These are phyloP conservation scores for Beauveria caledonica DNA, from an alignment of 2,329 filamentous ascomycete species.

Conservation along the genomic window DNA sequence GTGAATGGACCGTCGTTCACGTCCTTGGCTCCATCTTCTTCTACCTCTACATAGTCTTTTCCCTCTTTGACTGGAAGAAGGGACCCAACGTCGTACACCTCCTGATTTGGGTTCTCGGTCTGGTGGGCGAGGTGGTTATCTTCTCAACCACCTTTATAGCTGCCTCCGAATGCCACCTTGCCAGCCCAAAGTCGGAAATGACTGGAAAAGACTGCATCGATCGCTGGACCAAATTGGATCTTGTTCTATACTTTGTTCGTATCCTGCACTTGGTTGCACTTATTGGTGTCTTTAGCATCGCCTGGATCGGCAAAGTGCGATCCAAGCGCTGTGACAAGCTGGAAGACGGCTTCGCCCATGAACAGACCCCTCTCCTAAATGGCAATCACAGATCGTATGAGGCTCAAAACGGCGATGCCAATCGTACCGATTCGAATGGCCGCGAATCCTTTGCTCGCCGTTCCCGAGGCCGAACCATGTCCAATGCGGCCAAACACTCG, in stretches of 20 bases:
- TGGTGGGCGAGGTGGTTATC: constrained; percentile 66
- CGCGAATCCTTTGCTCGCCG: constrained; percentile 23
- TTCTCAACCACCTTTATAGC: constrained; percentile 60
- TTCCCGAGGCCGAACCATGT: constrained; percentile 28
- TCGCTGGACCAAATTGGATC: constrained; percentile 44
- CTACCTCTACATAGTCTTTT: constrained; percentile 77
- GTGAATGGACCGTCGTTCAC: constrained; percentile 72
- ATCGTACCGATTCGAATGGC: constrained; percentile 13
- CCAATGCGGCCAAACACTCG: constrained; percentile 28
- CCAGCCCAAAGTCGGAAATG: constrained; percentile 25
- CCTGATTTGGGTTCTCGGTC: constrained; percentile 65
- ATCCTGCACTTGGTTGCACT: constrained; percentile 57
- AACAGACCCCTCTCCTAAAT: constrained; percentile 56
- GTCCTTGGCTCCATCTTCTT: constrained; percentile 78
- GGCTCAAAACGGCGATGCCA: constrained; percentile 21
- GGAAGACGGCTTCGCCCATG: constrained; percentile 38
- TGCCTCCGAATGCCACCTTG: constrained; percentile 59
- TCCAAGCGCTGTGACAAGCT: constrained; percentile 27
- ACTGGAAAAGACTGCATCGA: constrained; percentile 24
- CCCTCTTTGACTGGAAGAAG: constrained; percentile 73
- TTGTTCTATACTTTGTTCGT: constrained; percentile 59
- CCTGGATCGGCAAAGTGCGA: constrained; percentile 33
- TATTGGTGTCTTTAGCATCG: constrained; percentile 38
- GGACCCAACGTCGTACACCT: constrained; percentile 76
- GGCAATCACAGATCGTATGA: constrained; percentile 30